Conservation (phyloP, 1,139 yeast species). For the Pichia sp. region DNA sequence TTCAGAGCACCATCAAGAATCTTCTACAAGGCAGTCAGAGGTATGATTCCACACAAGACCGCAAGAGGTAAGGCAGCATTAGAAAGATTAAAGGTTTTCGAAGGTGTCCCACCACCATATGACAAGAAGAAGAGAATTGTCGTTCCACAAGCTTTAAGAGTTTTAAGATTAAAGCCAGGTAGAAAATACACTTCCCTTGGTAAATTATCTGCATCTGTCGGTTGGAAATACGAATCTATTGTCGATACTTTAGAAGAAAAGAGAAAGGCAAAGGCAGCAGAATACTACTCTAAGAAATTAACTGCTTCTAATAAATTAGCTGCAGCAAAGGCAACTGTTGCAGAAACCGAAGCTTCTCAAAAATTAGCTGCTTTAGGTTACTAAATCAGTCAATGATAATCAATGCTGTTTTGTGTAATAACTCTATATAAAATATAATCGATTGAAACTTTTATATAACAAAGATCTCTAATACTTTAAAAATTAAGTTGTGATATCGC, state of each 20-base stretch:
- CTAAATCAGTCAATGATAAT: slow-evolving; percentile 48
- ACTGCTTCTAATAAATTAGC: slow-evolving; percentile 83
- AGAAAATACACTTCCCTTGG: slow-evolving; percentile 99
- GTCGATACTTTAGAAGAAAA: slow-evolving; percentile 98
- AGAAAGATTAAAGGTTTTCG: slow-evolving; percentile 98
- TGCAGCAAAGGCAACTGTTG: slow-evolving; percentile 77
- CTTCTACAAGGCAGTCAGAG: slow-evolving; percentile 98
- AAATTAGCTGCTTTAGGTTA: slow-evolving; percentile 78
- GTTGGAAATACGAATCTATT: slow-evolving; percentile 99
- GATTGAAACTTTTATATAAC: slow-evolving; percentile 1
- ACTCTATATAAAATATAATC: too few relatives aligned
- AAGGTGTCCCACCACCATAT: slow-evolving; percentile 99
- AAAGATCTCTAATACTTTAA: too few relatives aligned
- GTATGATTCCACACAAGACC: slow-evolving; percentile 99
- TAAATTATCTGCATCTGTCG: slow-evolving; percentile 93
- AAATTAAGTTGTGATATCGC: too few relatives aligned
- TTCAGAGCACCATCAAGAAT: slow-evolving; percentile 99
- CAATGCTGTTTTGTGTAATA: too few relatives aligned
- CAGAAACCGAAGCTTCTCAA: slow-evolving; percentile 67
- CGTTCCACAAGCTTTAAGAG: slow-evolving; percentile 99
- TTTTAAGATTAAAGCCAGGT: slow-evolving; percentile 98
- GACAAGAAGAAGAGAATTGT: slow-evolving; percentile 99
- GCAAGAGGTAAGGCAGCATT: slow-evolving; percentile 99
- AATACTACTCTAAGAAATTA: slow-evolving; percentile 97
- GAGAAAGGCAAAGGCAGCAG: slow-evolving; percentile 99